Evolutionary conservation across 169 alveolate genomes (phyloP).

Genomic region (Plasmodium gaboni): DNA sequence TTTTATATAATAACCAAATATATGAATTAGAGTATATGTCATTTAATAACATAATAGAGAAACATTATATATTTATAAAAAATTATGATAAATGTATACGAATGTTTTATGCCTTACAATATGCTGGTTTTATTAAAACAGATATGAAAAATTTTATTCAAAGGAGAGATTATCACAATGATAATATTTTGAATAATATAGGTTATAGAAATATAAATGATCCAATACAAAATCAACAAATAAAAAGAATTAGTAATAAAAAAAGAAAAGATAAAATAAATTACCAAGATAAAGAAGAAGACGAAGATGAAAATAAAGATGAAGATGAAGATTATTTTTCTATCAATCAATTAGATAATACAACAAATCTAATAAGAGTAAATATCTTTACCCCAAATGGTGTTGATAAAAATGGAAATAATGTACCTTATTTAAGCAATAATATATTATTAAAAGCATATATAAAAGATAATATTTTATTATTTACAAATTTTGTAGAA

Average conservation of each 20-base stretch:
- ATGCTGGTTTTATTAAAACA: conserved; percentile 83
- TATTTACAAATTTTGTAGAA: conserved; percentile 20
- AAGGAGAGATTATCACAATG: conserved; percentile 41
- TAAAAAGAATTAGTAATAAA: background rate
- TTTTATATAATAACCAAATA: conserved; percentile 27
- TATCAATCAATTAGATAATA: conserved; percentile 4
- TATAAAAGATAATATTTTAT: conserved; percentile 16
- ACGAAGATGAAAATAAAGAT: too few relatives aligned
- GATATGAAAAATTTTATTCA: conserved; percentile 42
- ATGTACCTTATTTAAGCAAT: conserved; percentile 40
- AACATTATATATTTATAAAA: conserved; percentile 72
- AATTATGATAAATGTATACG: conserved; percentile 51
- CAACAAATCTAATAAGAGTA: conserved; percentile 24
- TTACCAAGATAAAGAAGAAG: background rate
- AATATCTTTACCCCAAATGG: conserved; percentile 76
- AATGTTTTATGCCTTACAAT: conserved; percentile 84
- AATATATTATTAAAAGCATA: conserved; percentile 31
- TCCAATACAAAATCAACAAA: background rate
- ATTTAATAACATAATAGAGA: conserved; percentile 20
- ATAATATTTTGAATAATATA: conserved; percentile 16
- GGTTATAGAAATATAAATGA: background rate
- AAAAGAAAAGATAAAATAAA: background rate
- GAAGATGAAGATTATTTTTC: background rate
- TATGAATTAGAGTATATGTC: conserved; percentile 44
- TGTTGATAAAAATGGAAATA: conserved; percentile 43